Evolutionary conservation across 225 moss, liverwort and hornwort species (phyloP), one percentile per base, ranked within the genome.

Genomic region (Sphagnum contortum): DNA sequence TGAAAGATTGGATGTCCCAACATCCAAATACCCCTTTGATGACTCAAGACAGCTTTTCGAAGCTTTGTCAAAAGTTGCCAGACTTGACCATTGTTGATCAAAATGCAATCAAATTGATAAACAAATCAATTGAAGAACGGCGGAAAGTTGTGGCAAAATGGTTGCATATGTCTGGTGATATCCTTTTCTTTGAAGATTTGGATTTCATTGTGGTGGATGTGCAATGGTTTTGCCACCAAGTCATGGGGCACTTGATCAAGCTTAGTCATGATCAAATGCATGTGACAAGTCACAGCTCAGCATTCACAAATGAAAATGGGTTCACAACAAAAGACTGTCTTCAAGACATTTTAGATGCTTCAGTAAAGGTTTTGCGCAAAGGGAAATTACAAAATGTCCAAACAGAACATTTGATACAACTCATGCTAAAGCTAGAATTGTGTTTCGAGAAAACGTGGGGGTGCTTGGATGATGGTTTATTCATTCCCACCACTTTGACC

Each of bases 151-250:
- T 63, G 6, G 63, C 63, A 2, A 44, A 29, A 11, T 63, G 47
- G 12, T 12, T 63, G 5, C 63, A 63, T 48, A 47, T 44, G 3
- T 29, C 5, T 2, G 63, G 63, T 2, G 63, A 63, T 29, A 63
- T 63, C 63, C 44, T 63, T 3, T 63, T 44, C 63, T 63, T 63
- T 47, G 47, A 63, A 48, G 63, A 63, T 46, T 2, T 63, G 44
- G 47, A 63, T 12, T 63, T 63, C 63, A 48, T 63, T 3, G 63
- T 63, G 3, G 63, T 63, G 47, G 47, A 63, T 4, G 12, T 48
- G 44, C 4, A 63, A 11, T 63, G 63, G 63, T 63, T 63, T 48
- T 63, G 29, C 5, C 29, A 63, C 63, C 12, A 47, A 46, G 48
- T 63, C 63, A 46, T 63, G 44, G 63, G 63, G 3, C 4, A 47